Percentiles rank a stretch among this genome's conserved stretches.
phyloP scores from a whole-genome alignment of 257 asterid species.

The Coffea canephora region DNA sequence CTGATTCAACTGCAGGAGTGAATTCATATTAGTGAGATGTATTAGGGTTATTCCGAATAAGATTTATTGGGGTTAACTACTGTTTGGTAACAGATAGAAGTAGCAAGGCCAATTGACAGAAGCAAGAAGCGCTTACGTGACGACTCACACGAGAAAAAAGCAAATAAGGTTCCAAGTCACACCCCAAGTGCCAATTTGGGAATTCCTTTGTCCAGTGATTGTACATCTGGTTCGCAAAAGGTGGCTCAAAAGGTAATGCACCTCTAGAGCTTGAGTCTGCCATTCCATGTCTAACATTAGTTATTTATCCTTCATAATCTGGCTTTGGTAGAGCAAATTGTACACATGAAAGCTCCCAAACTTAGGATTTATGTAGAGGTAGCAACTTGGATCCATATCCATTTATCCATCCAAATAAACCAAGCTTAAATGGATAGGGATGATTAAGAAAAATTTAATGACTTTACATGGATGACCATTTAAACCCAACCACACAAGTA shows the following conservation, averaged over 20 bases:
- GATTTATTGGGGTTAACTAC: background rate
- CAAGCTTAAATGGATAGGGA: too few species aligned
- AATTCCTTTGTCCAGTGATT: conserved; percentile 21
- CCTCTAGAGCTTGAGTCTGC: background rate
- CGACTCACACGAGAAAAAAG: conserved; percentile 46
- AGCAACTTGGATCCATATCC: too few species aligned
- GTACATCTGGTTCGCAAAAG: conserved; percentile 27
- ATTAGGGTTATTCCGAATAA: too few species aligned
- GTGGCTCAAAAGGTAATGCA: conserved; percentile 20
- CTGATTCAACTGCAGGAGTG: background rate
- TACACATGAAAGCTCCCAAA: background rate
- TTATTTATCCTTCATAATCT: background rate
- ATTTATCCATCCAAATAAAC: too few species aligned
- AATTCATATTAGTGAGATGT: too few species aligned
- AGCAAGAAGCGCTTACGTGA: conserved; percentile 76
- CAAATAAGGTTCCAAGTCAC: conserved; percentile 35
- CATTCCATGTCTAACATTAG: background rate
- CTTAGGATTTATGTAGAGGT: background rate
- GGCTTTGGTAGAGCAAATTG: background rate
- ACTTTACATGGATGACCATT: too few species aligned
- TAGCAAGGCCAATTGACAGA: conserved; percentile 75
- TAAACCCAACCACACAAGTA: too few species aligned
- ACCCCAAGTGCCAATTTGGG: conserved; percentile 25
- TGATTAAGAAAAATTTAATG: too few species aligned
- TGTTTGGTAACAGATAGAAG: conserved; percentile 68